These are phyloP conservation scores for Fusarium falciforme DNA, from an alignment of 2,329 filamentous ascomycete species.

Conservation along the genomic window DNA sequence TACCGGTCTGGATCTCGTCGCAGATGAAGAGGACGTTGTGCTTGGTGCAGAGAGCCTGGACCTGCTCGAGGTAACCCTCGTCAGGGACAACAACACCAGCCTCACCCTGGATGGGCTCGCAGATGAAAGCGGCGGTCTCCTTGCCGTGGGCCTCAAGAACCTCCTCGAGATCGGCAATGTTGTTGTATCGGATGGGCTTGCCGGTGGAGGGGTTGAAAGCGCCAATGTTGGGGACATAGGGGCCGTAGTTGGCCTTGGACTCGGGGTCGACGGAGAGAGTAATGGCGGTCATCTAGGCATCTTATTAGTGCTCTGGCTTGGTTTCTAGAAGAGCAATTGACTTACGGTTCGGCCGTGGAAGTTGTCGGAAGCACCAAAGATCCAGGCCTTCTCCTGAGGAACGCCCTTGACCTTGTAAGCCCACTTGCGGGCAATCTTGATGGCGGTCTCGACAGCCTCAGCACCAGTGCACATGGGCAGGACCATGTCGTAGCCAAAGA, in stretches of 20 bases:
- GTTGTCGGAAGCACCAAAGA: constrained; percentile 37
- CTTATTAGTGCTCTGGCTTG: constrained; percentile 4
- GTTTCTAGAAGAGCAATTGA: constrained; percentile 48
- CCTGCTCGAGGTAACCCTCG: constrained; percentile 78
- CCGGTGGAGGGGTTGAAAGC: constrained; percentile 57
- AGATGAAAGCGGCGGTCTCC: constrained; percentile 37
- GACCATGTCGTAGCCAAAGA: constrained; percentile 37
- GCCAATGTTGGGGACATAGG: constrained; percentile 91
- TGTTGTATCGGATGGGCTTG: constrained; percentile 36
- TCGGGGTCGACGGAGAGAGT: constrained; percentile 96
- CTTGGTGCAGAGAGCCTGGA: constrained; percentile 89
- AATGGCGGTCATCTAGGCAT: constrained; percentile 84
- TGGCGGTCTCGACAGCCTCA: constrained; percentile 35
- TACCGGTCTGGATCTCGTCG: constrained; percentile 98
- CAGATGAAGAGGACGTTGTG: constrained; percentile 96
- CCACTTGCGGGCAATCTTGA: constrained; percentile 38
- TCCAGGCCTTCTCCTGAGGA: constrained; percentile 34
- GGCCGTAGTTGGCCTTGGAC: constrained; percentile 96
- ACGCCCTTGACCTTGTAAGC: constrained; percentile 38
- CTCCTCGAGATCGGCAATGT: constrained; percentile 35
- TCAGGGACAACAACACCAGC: constrained; percentile 96
- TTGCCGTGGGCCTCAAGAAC: constrained; percentile 34
- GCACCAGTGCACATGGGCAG: constrained; percentile 38
- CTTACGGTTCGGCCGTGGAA: constrained; percentile 68
- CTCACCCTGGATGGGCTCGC: constrained; percentile 73